These are phyloP conservation scores for Diaporthe sp. DNA, from an alignment of 2,329 filamentous ascomycete species.

Conservation along the genomic window DNA sequence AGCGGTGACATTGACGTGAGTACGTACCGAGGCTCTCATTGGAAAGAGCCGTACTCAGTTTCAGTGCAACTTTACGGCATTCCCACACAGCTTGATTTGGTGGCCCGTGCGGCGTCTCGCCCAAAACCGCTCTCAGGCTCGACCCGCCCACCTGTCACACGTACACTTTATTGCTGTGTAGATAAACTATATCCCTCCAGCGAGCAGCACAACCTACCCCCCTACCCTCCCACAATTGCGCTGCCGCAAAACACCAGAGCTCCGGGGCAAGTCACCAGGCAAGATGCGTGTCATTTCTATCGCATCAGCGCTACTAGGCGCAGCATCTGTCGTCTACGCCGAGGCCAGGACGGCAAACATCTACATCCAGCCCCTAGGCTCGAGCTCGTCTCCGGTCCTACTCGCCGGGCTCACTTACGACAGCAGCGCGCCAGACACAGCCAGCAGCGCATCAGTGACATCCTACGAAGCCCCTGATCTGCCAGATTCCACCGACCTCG, in stretches of 20 bases:
- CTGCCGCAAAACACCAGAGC: background rate
- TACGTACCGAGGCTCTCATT: background rate
- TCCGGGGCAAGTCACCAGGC: background rate
- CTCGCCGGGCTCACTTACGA: constrained; percentile 72
- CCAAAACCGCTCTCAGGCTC: background rate
- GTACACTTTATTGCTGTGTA: background rate
- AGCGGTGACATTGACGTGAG: background rate
- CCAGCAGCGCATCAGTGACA: constrained; percentile 61
- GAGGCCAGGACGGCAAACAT: constrained; percentile 62
- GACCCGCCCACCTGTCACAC: background rate
- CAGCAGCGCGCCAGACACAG: constrained; percentile 51
- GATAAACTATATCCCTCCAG: background rate
- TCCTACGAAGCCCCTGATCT: constrained; percentile 71
- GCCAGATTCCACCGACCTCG: constrained; percentile 58
- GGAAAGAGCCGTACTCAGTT: background rate
- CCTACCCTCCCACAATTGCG: background rate
- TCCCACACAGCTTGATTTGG: background rate
- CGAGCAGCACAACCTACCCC: background rate
- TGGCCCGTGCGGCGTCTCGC: constrained; percentile 12
- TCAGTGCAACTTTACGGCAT: background rate
- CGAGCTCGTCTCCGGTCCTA: constrained; percentile 52
- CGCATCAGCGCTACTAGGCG: constrained; percentile 53
- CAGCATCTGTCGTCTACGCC: constrained; percentile 55
- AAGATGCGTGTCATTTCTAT: constrained; percentile 41
- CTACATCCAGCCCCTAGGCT: constrained; percentile 66